Evolutionary conservation across 352 stramenopile species (phyloP).

Genomic region (Globisporangium recalcitrans): DNA sequence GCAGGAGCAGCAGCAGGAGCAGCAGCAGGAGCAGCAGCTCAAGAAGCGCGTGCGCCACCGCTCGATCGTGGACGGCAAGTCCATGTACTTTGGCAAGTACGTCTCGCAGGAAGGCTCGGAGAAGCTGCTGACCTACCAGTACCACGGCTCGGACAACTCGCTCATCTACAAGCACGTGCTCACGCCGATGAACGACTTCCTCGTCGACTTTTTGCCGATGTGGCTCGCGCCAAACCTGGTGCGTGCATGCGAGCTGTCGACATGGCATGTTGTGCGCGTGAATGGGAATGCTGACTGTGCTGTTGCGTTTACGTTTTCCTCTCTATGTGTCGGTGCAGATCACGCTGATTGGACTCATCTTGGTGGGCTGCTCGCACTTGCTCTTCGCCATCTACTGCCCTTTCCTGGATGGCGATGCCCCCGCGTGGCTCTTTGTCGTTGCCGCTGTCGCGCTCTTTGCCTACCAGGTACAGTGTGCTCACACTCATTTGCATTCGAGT

Average conservation of each 20-base stretch:
- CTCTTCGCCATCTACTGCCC: conserved; percentile 70
- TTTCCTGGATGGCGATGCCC: conserved; percentile 61
- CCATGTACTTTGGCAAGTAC: conserved; percentile 88
- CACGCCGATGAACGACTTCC: conserved; percentile 82
- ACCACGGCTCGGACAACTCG: conserved; percentile 83
- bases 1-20: conserved; percentile 27
- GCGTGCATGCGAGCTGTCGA: conserved; percentile 12
- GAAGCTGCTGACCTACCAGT: conserved; percentile 83
- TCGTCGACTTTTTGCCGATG: conserved; percentile 67
- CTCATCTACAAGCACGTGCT: conserved; percentile 86
- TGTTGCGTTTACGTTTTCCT: neutral
- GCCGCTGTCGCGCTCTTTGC: conserved; percentile 56
- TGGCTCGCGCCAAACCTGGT: conserved; percentile 82
- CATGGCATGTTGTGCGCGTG: too few species aligned
- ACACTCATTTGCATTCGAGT: neutral
- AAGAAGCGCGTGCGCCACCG: conserved; percentile 71
- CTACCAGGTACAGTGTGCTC: conserved; percentile 38
- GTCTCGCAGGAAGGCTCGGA: conserved; percentile 80
- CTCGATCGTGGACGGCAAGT: conserved; percentile 65
- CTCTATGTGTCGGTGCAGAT: conserved; percentile 32
- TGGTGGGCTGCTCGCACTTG: conserved; percentile 56
- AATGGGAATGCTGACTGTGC: neutral
- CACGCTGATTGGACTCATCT: conserved; percentile 63
- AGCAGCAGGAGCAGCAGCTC: conserved; percentile 33
- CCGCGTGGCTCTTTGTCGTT: conserved; percentile 63